phyloP scores from a whole-genome alignment of 345 rosid genomes.

The Salix dunnii region DNA sequence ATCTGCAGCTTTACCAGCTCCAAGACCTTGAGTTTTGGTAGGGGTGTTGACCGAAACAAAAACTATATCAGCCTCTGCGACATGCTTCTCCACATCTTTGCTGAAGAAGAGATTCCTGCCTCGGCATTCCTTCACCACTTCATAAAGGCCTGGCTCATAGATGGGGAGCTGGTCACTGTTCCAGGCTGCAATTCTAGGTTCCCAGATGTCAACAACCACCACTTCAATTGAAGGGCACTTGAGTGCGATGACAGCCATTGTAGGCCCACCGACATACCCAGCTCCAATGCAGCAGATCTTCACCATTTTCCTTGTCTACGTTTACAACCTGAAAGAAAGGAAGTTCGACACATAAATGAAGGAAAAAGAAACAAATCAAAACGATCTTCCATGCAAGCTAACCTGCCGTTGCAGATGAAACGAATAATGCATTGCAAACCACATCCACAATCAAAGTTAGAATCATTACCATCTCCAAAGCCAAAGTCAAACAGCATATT shows the following conservation, averaged over 20 bases:
- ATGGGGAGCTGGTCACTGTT: slow-evolving; percentile 87
- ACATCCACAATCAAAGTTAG: too few species aligned
- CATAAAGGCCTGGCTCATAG: slow-evolving; percentile 90
- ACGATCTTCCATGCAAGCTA: too few species aligned
- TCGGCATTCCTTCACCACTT: slow-evolving; percentile 72
- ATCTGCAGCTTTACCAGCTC: slow-evolving; percentile 95
- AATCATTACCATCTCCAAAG: too few species aligned
- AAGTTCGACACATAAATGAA: neutral
- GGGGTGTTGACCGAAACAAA: slow-evolving; percentile 94
- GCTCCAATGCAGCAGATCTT: slow-evolving; percentile 98
- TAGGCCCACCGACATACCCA: slow-evolving; percentile 95
- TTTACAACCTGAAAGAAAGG: slow-evolving; percentile 16
- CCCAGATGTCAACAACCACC: slow-evolving; percentile 85
- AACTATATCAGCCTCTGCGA: slow-evolving; percentile 75
- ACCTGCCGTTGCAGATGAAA: too few species aligned
- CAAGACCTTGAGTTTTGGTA: slow-evolving; percentile 82
- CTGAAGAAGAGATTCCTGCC: slow-evolving; percentile 91
- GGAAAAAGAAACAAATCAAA: neutral
- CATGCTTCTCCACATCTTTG: slow-evolving; percentile 85
- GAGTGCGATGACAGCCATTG: slow-evolving; percentile 92
- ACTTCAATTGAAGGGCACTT: slow-evolving; percentile 88
- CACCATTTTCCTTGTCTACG: slow-evolving; percentile 57
- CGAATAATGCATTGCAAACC: too few species aligned
- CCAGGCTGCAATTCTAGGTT: slow-evolving; percentile 73
- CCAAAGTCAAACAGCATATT: too few species aligned